phyloP scores from a whole-genome alignment of 768 basidiomycete genomes.

The Podaxis sp. region DNA sequence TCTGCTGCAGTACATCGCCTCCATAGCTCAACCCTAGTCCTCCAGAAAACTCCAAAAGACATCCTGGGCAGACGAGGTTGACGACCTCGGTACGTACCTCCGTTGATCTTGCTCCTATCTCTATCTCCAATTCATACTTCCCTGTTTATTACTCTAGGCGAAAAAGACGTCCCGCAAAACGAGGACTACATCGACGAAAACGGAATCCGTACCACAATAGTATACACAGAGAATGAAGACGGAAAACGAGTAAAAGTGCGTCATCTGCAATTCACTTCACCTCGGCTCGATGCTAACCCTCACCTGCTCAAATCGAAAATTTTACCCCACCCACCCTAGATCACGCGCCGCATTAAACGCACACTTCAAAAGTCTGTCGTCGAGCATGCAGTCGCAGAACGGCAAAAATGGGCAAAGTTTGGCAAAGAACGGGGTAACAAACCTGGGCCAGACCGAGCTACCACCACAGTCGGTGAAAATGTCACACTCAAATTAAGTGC shows the following conservation, averaged over 20 bases:
- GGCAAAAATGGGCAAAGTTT: slow-evolving; percentile 92
- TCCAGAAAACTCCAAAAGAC: slow-evolving; percentile 50
- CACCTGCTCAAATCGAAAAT: slow-evolving; percentile 1
- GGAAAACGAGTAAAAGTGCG: slow-evolving; percentile 92
- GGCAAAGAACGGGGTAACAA: slow-evolving; percentile 86
- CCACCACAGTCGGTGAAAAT: slow-evolving; percentile 81
- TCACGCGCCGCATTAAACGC: slow-evolving; percentile 82
- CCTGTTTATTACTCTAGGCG: not conserved
- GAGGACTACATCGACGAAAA: slow-evolving; percentile 80
- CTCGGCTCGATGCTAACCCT: not conserved
- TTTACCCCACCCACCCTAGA: slow-evolving; percentile 35
- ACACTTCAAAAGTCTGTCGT: slow-evolving; percentile 88
- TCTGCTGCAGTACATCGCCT: not conserved
- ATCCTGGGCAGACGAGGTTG: slow-evolving; percentile 87
- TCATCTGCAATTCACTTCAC: not conserved
- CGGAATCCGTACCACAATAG: slow-evolving; percentile 81
- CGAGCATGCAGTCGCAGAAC: slow-evolving; percentile 91
- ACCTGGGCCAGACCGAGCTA: slow-evolving; percentile 87
- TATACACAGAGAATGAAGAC: slow-evolving; percentile 83
- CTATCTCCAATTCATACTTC: not conserved
- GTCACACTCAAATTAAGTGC: slow-evolving; percentile 44
- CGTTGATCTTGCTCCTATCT: not conserved
- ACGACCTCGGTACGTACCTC: slow-evolving; percentile 54
- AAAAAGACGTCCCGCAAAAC: slow-evolving; percentile 45
- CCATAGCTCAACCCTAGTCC: not conserved